phyloP scores from a whole-genome alignment of 73 alveolate species.

The Effrenium voratum region DNA sequence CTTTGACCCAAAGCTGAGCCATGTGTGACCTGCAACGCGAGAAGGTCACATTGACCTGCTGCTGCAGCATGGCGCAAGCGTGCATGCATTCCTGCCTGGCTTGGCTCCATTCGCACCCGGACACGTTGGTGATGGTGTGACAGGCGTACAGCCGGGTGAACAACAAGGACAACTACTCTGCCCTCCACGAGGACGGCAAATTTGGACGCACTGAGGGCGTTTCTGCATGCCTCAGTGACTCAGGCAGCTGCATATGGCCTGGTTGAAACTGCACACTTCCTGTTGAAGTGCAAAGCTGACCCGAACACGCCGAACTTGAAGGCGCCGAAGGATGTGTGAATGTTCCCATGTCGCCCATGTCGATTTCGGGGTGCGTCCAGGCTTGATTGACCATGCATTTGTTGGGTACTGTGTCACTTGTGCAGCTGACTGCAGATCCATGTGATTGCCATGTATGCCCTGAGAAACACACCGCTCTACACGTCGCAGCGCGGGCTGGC shows the following conservation, averaged over 20 bases:
- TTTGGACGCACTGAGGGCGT: not conserved
- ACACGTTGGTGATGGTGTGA: not conserved
- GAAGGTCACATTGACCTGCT: conserved; percentile 48
- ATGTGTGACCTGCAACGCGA: no score
- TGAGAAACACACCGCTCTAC: conserved; percentile 66
- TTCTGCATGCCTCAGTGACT: not conserved
- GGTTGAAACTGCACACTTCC: conserved; percentile 1
- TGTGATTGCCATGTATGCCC: not conserved
- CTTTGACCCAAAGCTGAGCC: no score
- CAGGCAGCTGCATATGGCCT: conserved; percentile 66
- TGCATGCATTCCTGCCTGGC: not conserved
- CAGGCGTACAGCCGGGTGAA: conserved; percentile 86
- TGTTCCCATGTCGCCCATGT: not conserved
- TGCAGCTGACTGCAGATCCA: not conserved
- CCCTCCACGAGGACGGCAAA: conserved; percentile 43
- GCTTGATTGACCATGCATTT: no score
- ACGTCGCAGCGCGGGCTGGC: conserved; percentile 74
- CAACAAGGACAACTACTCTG: conserved; percentile 16
- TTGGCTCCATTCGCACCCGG: no score
- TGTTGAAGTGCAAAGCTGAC: conserved; percentile 48
- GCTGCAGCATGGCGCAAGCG: conserved; percentile 35
- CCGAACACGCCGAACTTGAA: conserved; percentile 39
- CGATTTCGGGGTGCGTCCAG: no score
- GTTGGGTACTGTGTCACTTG: no score
- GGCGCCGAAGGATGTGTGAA: not conserved